Conservation (phyloP, 75 land plant genomes). For the Cunninghamia lanceolata region DNA sequence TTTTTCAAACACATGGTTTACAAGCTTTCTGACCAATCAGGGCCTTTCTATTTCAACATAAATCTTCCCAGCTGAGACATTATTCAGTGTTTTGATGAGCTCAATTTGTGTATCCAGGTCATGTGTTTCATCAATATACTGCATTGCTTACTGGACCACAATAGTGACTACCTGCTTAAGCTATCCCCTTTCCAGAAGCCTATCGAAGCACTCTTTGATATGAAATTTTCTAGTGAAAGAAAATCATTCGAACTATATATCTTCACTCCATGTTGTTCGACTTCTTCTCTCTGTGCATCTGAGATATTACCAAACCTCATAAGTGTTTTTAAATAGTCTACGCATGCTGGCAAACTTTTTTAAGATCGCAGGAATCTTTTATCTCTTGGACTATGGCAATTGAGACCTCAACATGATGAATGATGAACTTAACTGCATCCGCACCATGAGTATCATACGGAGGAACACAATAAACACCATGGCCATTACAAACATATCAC, state of each 20-base stretch:
- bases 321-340: slow-evolving; percentile 23
- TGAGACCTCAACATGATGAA: slow-evolving; percentile 82
- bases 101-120: slow-evolving; percentile 83
- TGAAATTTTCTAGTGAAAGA: slow-evolving; percentile 73
- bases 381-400: slow-evolving; percentile 83
- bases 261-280: slow-evolving; percentile 45
- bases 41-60: slow-evolving; percentile 99
- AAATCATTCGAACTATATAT: slow-evolving; percentile 88
- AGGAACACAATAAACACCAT: no score
- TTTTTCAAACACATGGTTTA: no score
- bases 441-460: no score
- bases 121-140: slow-evolving; percentile 92
- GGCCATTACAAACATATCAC: no score
- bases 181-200: no score
- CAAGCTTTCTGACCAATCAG: slow-evolving; percentile 78
- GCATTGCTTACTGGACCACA: slow-evolving; percentile 99
- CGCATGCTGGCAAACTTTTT: slow-evolving; percentile 16
- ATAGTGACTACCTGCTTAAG: slow-evolving; percentile 95
- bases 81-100: slow-evolving; percentile 90
- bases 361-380: slow-evolving; percentile 55
- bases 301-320: slow-evolving; percentile 87
- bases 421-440: slow-evolving; percentile 92
- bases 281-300: slow-evolving; percentile 51
- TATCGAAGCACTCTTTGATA: no score
- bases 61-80: slow-evolving; percentile 98